These are phyloP conservation scores for Fusarium aywerte DNA, from an alignment of 2,329 filamentous ascomycete genomes.

Conservation along the genomic window DNA sequence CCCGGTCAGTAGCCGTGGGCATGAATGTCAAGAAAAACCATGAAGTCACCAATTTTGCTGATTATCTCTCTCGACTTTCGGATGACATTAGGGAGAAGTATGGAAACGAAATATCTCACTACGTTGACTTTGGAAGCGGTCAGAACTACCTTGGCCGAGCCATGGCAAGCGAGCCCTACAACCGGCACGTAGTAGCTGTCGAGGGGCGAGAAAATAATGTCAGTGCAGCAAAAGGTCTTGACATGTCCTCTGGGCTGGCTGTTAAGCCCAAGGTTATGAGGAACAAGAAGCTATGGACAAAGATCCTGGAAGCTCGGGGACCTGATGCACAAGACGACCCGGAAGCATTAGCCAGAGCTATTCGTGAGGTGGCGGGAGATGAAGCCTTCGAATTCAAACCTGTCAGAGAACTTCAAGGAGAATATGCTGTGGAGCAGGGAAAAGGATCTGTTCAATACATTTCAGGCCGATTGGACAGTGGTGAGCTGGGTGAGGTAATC, in stretches of 20 bases:
- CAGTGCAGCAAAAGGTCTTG: constrained; percentile 82
- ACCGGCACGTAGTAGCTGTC: constrained; percentile 87
- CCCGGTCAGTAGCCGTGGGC: constrained; percentile 80
- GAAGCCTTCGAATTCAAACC: constrained; percentile 60
- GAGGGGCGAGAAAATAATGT: constrained; percentile 91
- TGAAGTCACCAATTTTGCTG: constrained; percentile 91
- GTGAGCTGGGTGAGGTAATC: constrained; percentile 76
- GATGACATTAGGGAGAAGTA: constrained; percentile 68
- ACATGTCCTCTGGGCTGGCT: constrained; percentile 81
- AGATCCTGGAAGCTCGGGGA: constrained; percentile 56
- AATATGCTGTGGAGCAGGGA: constrained; percentile 68
- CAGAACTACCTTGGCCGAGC: constrained; percentile 95
- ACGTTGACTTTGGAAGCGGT: constrained; percentile 95
- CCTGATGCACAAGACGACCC: constrained; percentile 55
- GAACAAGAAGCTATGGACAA: constrained; percentile 83
- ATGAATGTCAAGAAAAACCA: constrained; percentile 98
- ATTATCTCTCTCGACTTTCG: constrained; percentile 75
- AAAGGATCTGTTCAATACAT: constrained; percentile 81
- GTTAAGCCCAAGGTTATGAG: constrained; percentile 77
- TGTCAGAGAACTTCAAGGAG: constrained; percentile 58
- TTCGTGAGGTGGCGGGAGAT: constrained; percentile 50
- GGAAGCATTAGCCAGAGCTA: constrained; percentile 48
- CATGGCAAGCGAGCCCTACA: constrained; percentile 85
- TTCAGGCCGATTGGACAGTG: constrained; percentile 77
- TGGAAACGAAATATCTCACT: constrained; percentile 76